These are phyloP conservation scores for Ophiorrhiza pumila DNA, from an alignment of 257 asterid species.

Conservation along the genomic window DNA sequence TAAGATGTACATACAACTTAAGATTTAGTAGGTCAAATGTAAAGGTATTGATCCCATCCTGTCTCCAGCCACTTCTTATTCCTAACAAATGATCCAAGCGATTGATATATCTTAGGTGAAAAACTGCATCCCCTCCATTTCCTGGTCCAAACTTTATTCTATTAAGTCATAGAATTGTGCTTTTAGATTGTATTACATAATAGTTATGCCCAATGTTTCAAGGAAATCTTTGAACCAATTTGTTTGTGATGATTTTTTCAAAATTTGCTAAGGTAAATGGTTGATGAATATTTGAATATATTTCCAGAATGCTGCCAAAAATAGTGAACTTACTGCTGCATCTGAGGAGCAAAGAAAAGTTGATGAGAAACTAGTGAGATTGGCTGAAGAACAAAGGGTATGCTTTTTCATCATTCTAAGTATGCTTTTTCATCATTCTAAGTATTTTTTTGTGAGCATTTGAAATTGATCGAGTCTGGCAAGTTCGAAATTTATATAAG, in stretches of 20 bases:
- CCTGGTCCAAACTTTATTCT: not conserved
- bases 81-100: not conserved
- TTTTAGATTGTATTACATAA: not conserved
- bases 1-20: too few species aligned
- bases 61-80: not conserved
- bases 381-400: constrained; percentile 92
- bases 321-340: constrained; percentile 61
- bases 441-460: constrained; percentile 13
- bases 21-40: not conserved
- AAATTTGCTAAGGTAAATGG: not conserved
- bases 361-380: constrained; percentile 61
- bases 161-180: not conserved
- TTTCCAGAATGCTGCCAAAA: constrained; percentile 67
- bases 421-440: constrained; percentile 10
- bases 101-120: too few species aligned
- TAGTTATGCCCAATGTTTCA: not conserved
- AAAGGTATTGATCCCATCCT: not conserved
- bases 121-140: not conserved
- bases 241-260: not conserved
- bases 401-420: constrained; percentile 12
- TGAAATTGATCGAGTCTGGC: constrained; percentile 17
- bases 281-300: constrained; percentile 15
- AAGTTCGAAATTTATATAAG: constrained; percentile 16
- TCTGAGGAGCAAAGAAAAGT: constrained; percentile 68
- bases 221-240: not conserved